These are phyloP conservation scores for Pleurozium schreberi DNA, from an alignment of 225 moss, liverwort and hornwort species.

Conservation along the genomic window DNA sequence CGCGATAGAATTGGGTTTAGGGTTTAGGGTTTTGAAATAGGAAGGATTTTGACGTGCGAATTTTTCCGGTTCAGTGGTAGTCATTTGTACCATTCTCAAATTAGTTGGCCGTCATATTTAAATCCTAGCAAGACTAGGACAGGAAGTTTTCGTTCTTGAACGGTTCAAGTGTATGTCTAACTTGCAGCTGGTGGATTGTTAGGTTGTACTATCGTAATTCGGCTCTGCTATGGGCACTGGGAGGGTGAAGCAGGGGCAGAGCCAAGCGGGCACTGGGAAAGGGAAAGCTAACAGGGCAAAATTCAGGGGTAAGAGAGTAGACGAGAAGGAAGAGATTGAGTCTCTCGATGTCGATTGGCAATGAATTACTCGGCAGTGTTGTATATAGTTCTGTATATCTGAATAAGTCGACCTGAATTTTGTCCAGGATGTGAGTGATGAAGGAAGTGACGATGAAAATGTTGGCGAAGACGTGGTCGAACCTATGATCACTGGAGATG, in stretches of 20 bases:
- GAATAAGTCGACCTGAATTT: neutral
- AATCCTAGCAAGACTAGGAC: too few relatives aligned
- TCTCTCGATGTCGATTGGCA: conserved; percentile 3
- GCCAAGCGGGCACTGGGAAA: conserved; percentile 2
- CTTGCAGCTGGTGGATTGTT: neutral
- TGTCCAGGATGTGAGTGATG: conserved; percentile 26
- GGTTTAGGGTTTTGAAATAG: too few relatives aligned
- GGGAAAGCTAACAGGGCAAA: conserved; percentile 14
- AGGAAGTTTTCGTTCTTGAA: too few relatives aligned
- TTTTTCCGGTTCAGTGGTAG: too few relatives aligned
- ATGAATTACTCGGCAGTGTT: neutral
- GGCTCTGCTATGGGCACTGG: conserved; percentile 6
- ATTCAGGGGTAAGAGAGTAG: conserved; percentile 45
- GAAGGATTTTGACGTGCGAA: too few relatives aligned
- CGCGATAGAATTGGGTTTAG: too few relatives aligned
- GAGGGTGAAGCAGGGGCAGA: neutral
- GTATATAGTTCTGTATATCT: neutral
- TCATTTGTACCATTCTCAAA: too few relatives aligned
- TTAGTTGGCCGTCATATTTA: too few relatives aligned
- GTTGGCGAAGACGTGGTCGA: conserved; percentile 12
- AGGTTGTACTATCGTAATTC: neutral
- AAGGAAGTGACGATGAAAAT: conserved; percentile 31
- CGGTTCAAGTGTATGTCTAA: too few relatives aligned
- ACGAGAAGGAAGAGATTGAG: conserved; percentile 61
- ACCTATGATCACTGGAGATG: conserved; percentile 9